A percentile compares a stretch with the other conserved stretches of the same genome.
Conservation (phyloP, 1,139 yeast genomes). For the Lizanozyma gosingica region DNA sequence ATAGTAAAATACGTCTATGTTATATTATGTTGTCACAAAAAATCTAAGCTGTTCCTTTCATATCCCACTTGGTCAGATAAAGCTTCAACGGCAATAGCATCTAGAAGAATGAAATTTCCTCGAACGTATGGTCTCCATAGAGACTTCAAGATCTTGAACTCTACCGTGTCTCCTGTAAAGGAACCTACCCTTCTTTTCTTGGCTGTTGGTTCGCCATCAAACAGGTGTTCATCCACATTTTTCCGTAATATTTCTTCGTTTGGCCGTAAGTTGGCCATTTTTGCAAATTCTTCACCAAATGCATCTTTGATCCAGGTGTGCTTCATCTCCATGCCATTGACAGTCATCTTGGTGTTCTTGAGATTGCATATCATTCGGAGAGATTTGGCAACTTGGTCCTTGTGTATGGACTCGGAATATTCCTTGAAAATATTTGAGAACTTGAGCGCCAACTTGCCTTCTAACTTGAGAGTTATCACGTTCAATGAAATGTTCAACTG, state of each 20-base stretch:
- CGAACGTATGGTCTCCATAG: conserved; percentile 25
- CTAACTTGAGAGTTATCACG: conserved; percentile 20
- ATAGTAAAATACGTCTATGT: too few relatives aligned
- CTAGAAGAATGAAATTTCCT: conserved; percentile 8
- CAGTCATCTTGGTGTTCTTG: conserved; percentile 18
- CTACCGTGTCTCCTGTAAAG: conserved; percentile 25
- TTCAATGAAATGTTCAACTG: conserved; percentile 15
- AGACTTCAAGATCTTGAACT: conserved; percentile 22
- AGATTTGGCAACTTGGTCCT: conserved; percentile 10
- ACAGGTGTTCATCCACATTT: conserved; percentile 2
- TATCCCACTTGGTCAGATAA: neutral
- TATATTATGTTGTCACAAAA: too few relatives aligned
- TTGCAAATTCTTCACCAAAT: conserved; percentile 8
- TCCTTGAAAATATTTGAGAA: conserved; percentile 20
- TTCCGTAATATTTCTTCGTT: conserved; percentile 2
- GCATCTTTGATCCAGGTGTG: conserved; percentile 26
- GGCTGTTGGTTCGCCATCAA: conserved; percentile 2
- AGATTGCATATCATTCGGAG: conserved; percentile 18
- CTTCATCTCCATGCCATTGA: conserved; percentile 31
- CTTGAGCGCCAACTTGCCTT: conserved; percentile 15
- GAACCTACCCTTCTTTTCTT: conserved; percentile 11
- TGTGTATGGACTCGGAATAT: conserved; percentile 14
- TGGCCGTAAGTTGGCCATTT: conserved; percentile 1
- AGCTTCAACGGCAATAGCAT: neutral
- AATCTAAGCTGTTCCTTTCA: neutral